Percentiles rank a stretch among this genome's conserved stretches.
These are phyloP conservation scores for Suillus subalutaceus DNA, from an alignment of 768 basidiomycete species.

Conservation along the genomic window DNA sequence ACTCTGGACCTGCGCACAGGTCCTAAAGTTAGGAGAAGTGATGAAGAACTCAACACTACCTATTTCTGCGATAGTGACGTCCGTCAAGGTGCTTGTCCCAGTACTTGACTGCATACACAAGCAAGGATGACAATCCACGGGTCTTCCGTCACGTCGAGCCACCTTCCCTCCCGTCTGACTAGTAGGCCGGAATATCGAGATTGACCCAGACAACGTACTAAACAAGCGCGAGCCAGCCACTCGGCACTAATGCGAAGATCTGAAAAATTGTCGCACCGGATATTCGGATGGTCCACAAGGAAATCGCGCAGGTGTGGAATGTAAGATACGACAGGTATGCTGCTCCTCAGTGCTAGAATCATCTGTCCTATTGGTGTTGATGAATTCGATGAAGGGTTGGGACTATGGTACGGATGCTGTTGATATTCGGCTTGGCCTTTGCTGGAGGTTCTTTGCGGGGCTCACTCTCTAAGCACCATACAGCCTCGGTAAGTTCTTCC, in stretches of 20 bases:
- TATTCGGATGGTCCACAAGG: not conserved
- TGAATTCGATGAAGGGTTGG: too few relatives aligned
- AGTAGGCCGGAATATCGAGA: conserved; percentile 23
- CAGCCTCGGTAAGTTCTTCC: not conserved
- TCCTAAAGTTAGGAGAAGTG: conserved; percentile 33
- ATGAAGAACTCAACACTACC: conserved; percentile 25
- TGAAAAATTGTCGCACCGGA: not conserved
- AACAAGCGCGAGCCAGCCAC: conserved; percentile 21
- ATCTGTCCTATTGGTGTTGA: too few relatives aligned
- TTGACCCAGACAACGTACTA: conserved; percentile 27
- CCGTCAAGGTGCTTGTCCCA: conserved; percentile 35
- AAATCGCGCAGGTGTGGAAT: conserved; percentile 3
- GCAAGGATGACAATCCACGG: conserved; percentile 29
- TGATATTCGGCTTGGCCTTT: too few relatives aligned
- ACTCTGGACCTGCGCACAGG: conserved; percentile 34
- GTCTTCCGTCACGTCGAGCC: conserved; percentile 26
- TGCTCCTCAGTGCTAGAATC: not conserved
- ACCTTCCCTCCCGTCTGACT: conserved; percentile 16
- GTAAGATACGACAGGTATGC: not conserved
- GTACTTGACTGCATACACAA: conserved; percentile 34
- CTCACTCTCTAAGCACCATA: conserved; percentile 4
- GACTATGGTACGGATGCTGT: too few relatives aligned
- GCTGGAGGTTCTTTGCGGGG: not conserved
- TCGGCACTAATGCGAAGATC: not conserved
- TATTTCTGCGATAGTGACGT: conserved; percentile 10